phyloP scores from a whole-genome alignment of 2,329 filamentous ascomycete genomes.

The Ceratocystis cubensis region DNA sequence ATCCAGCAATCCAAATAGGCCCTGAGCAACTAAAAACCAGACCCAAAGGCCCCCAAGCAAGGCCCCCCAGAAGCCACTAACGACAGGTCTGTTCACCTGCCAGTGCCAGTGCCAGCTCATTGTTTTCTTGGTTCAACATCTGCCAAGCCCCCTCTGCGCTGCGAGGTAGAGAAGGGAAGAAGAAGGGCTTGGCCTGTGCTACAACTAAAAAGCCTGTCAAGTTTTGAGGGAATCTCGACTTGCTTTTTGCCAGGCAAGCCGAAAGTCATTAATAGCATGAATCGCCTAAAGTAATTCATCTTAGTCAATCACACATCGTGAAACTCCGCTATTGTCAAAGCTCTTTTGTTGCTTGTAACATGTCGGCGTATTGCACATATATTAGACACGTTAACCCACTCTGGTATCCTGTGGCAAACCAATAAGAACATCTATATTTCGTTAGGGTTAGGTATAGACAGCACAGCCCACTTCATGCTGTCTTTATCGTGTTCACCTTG shows the following conservation, averaged over 20 bases:
- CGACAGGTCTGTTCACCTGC: neutral
- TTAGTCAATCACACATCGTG: constrained; percentile 9
- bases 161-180: neutral
- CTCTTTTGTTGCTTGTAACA: neutral
- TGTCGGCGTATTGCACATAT: neutral
- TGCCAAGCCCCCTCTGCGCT: neutral
- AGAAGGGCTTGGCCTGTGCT: neutral
- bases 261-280: neutral
- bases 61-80: too few species aligned
- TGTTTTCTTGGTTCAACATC: neutral
- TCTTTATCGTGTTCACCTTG: too few species aligned
- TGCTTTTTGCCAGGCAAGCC: neutral
- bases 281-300: constrained; percentile 1
- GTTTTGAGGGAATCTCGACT: neutral
- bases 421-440: neutral
- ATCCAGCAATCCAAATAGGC: neutral
- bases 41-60: too few species aligned
- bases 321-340: constrained; percentile 4
- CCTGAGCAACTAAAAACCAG: too few species aligned
- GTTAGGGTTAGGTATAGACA: neutral
- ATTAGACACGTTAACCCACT: neutral
- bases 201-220: neutral
- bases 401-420: neutral
- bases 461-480: too few species aligned
- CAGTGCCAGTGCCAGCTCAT: neutral